These are phyloP conservation scores for Cymbomonas tetramitiformis DNA, from an alignment of 139 green algal genomes.

Conservation along the genomic window DNA sequence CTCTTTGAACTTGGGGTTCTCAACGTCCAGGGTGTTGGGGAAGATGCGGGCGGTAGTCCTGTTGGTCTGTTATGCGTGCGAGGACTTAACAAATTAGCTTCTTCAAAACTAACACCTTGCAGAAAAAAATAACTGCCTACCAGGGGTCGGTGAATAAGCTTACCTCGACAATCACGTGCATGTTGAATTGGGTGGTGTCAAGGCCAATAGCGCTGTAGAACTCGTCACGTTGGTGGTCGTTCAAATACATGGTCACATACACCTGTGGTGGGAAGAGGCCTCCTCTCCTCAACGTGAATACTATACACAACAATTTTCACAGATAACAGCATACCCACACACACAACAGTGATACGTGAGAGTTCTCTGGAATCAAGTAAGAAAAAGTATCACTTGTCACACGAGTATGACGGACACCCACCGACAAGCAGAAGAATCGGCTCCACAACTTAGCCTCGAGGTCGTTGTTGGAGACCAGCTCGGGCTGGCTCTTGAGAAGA, in stretches of 20 bases:
- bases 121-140: not conserved
- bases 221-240: conserved; percentile 74
- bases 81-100: too few species aligned
- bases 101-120: not conserved
- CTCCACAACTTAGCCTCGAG: conserved; percentile 72
- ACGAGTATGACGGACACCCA: conserved; percentile 28
- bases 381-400: not conserved
- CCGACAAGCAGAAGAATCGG: conserved; percentile 96
- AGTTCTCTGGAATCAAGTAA: not conserved
- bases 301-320: too few species aligned
- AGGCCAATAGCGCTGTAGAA: conserved; percentile 91
- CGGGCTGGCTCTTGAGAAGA: conserved; percentile 69
- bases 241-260: conserved; percentile 99
- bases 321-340: too few species aligned
- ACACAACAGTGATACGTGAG: too few species aligned
- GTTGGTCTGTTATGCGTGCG: conserved; percentile 89
- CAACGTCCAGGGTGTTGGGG: conserved; percentile 68
- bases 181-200: conserved; percentile 90
- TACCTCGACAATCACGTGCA: conserved; percentile 94
- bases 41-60: conserved; percentile 89
- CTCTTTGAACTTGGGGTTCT: conserved; percentile 73
- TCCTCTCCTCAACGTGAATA: too few species aligned
- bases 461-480: conserved; percentile 72
- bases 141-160: not conserved
- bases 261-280: too few species aligned